Evolutionary conservation across 768 basidiomycete species (phyloP).

Genomic region (Exidia glandulosa): DNA sequence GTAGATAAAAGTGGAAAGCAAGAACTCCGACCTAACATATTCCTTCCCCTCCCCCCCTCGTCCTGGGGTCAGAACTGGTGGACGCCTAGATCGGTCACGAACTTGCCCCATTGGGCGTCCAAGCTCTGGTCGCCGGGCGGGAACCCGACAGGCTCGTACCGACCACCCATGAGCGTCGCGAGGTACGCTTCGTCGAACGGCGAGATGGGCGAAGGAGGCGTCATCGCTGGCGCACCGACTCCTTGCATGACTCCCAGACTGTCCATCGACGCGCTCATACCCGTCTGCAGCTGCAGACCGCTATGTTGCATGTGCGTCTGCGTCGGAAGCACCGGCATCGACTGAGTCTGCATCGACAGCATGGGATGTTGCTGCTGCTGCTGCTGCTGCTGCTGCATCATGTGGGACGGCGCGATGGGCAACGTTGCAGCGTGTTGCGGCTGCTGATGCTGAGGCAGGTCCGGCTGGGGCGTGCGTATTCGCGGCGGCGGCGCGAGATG

Average conservation of each 20-base stretch:
- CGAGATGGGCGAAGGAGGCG: background rate
- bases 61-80: background rate
- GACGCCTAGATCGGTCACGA: background rate
- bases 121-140: background rate
- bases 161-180: background rate
- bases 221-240: background rate
- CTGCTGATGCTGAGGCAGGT: background rate
- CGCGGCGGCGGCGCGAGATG: background rate
- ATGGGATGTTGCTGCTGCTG: background rate
- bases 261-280: background rate
- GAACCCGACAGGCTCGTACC: background rate
- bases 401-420: background rate
- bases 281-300: background rate
- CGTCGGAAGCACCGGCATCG: background rate
- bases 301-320: background rate
- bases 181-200: background rate
- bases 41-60: too few relatives aligned
- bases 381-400: background rate
- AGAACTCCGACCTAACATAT: background rate
- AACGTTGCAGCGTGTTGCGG: background rate
- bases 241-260: background rate
- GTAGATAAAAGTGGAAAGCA: background rate
- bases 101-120: background rate
- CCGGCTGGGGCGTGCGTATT: background rate
- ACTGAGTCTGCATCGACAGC: background rate